Percentiles rank a stretch among this genome's conserved stretches.
These are phyloP conservation scores for Tieghemiomyces parasiticus DNA, from an alignment of 192 early-diverging fungal genomes.

Conservation along the genomic window DNA sequence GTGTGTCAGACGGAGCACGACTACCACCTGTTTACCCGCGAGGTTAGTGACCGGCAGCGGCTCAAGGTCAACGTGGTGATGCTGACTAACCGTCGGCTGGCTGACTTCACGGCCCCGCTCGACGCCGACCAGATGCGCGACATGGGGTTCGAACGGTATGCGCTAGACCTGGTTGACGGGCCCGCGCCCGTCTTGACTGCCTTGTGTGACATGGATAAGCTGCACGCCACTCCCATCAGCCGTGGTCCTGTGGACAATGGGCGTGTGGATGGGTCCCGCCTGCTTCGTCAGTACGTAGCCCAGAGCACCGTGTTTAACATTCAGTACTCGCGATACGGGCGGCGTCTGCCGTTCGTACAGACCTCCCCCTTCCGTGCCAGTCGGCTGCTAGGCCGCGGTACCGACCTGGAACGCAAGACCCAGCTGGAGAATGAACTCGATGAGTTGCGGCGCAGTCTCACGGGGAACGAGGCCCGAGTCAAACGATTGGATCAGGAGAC, in stretches of 20 bases:
- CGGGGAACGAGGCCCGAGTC: conserved; percentile 19
- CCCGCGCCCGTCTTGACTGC: conserved; percentile 42
- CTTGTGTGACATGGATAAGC: conserved; percentile 38
- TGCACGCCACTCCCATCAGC: conserved; percentile 39
- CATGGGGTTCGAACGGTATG: conserved; percentile 60
- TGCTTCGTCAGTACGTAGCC: conserved; percentile 26
- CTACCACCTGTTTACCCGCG: conserved; percentile 49
- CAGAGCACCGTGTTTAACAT: conserved; percentile 19
- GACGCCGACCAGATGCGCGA: conserved; percentile 19
- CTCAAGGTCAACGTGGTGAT: conserved; percentile 47
- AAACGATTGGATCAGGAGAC: conserved; percentile 15
- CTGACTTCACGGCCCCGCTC: conserved; percentile 19
- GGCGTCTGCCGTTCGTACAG: conserved; percentile 4
- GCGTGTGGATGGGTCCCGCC: conserved; percentile 12
- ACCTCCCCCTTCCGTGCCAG: background rate
- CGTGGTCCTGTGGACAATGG: conserved; percentile 21
- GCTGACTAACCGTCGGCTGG: conserved; percentile 15
- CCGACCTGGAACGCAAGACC: conserved; percentile 4
- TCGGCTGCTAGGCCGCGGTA: background rate
- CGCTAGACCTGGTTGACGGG: conserved; percentile 61
- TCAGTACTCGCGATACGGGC: conserved; percentile 23
- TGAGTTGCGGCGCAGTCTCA: conserved; percentile 14
- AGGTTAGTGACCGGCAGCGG: conserved; percentile 40
- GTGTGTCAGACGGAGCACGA: conserved; percentile 63
- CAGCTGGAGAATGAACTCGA: conserved; percentile 9